Percentiles rank a stretch among this genome's conserved stretches.
phyloP scores from a whole-genome alignment of 352 stramenopile genomes.

The Phytophthora pseudosyringae region DNA sequence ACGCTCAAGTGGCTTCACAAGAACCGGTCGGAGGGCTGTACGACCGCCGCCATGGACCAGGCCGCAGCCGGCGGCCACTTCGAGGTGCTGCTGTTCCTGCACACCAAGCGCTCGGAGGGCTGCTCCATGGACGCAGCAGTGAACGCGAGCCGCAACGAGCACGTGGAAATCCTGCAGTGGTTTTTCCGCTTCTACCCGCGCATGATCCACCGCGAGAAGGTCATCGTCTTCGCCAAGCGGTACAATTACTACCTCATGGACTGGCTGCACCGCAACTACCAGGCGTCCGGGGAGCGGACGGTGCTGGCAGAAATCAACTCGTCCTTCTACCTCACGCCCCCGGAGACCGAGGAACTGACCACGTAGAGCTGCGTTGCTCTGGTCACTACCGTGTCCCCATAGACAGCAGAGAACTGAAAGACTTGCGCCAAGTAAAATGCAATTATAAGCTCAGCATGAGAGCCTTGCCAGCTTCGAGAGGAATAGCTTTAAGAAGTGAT shows the following conservation, averaged over 20 bases:
- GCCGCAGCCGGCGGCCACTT: constrained; percentile 45
- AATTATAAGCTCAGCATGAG: constrained; percentile 3
- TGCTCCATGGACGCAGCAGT: constrained; percentile 43
- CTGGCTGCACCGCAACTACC: constrained; percentile 47
- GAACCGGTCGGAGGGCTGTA: constrained; percentile 41
- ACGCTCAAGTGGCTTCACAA: constrained; percentile 41
- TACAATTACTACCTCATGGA: constrained; percentile 55
- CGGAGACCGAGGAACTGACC: constrained; percentile 28
- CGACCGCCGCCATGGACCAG: constrained; percentile 39
- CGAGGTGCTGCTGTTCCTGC: constrained; percentile 46
- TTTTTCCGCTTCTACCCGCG: constrained; percentile 45
- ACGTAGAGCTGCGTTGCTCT: constrained; percentile 9
- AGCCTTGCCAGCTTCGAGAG: neutral
- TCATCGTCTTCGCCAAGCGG: constrained; percentile 47
- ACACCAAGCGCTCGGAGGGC: constrained; percentile 34
- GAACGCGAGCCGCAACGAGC: constrained; percentile 42
- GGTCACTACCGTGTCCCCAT: neutral
- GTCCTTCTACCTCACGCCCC: constrained; percentile 42
- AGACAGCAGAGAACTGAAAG: constrained; percentile 3
- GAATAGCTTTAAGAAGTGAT: neutral
- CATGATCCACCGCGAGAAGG: constrained; percentile 46
- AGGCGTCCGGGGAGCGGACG: constrained; percentile 39
- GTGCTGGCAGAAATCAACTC: constrained; percentile 46
- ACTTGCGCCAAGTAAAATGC: constrained; percentile 6
- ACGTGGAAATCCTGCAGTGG: constrained; percentile 46